phyloP scores from a whole-genome alignment of 495 filamentous ascomycete genomes.

The Trichoderma reesei region DNA sequence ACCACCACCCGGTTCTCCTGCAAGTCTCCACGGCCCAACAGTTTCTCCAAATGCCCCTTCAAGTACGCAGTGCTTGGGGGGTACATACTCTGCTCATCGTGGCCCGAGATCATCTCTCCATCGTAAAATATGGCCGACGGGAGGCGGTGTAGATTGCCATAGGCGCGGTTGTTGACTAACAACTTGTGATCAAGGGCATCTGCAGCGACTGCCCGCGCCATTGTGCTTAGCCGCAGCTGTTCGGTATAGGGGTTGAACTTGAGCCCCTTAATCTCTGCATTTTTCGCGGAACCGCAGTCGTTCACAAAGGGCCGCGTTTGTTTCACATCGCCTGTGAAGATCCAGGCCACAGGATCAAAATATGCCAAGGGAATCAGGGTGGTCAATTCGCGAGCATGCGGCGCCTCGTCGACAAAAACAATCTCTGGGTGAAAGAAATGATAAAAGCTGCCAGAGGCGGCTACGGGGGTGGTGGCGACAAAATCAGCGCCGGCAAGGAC shows the following conservation, averaged over 20 bases:
- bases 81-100: not conserved
- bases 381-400: conserved; percentile 19
- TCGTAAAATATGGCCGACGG: conserved; percentile 17
- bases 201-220: conserved; percentile 16
- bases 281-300: not conserved
- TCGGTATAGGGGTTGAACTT: conserved; percentile 9
- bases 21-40: not conserved
- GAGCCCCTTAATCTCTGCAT: not conserved
- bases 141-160: conserved; percentile 16
- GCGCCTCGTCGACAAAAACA: conserved; percentile 20
- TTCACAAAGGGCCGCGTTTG: conserved; percentile 20
- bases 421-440: conserved; percentile 19
- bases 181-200: conserved; percentile 15
- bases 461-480: conserved; percentile 21
- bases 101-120: conserved; percentile 12
- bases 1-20: conserved; percentile 16
- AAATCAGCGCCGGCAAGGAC: conserved; percentile 17
- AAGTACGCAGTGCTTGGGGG: conserved; percentile 1
- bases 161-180: conserved; percentile 21
- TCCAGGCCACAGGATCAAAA: conserved; percentile 19
- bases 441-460: conserved; percentile 15
- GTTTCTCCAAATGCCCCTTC: conserved; percentile 10
- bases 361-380: conserved; percentile 20
- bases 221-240: conserved; percentile 17
- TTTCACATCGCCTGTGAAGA: conserved; percentile 21